Percentiles rank a stretch among this genome's conserved stretches.
Evolutionary conservation across 305 asterid genomes (phyloP).

Genomic region (Fraxinus floribunda): DNA sequence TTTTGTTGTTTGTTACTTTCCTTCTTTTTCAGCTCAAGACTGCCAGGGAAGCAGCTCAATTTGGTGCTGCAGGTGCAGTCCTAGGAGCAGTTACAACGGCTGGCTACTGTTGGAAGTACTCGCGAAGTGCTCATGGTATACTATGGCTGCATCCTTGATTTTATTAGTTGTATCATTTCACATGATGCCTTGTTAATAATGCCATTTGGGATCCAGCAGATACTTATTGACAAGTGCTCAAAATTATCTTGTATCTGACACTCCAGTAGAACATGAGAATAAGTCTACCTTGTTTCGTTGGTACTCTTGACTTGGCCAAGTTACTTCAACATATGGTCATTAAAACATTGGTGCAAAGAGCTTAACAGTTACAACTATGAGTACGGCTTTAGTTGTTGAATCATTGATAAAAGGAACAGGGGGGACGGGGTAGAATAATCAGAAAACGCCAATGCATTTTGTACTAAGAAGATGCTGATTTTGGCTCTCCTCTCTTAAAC

Average conservation of each 20-base stretch:
- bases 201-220: background rate
- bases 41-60: slow-evolving; percentile 63
- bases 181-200: background rate
- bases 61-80: slow-evolving; percentile 69
- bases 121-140: slow-evolving; percentile 82
- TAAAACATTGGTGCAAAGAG: background rate
- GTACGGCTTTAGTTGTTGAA: background rate
- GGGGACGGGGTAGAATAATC: background rate
- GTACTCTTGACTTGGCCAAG: background rate
- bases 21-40: slow-evolving; percentile 63
- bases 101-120: slow-evolving; percentile 73
- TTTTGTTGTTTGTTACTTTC: slow-evolving; percentile 6
- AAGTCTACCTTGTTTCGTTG: background rate
- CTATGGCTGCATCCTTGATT: background rate
- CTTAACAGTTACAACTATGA: background rate
- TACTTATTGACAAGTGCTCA: slow-evolving; percentile 6
- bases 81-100: slow-evolving; percentile 75
- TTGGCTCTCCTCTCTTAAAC: background rate
- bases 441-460: background rate
- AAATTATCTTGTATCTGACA: background rate
- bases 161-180: background rate
- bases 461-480: background rate
- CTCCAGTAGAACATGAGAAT: background rate
- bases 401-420: background rate
- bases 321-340: background rate